Base-by-base conservation (phyloP, 2,329 filamentous ascomycete species). In the Fusarium paranaense region DNA sequence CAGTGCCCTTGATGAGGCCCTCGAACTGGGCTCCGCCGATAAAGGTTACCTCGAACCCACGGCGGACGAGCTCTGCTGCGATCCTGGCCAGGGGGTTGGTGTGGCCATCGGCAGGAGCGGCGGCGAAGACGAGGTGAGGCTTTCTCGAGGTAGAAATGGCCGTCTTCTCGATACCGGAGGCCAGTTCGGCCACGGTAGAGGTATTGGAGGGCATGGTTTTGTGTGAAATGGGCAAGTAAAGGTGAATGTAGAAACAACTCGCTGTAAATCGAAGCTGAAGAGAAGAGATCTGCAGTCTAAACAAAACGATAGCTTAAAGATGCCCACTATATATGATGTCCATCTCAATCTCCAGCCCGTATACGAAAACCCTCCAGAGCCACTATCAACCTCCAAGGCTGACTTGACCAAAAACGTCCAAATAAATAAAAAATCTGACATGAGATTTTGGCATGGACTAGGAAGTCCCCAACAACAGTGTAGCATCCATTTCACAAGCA, bases 41-140 rank as follows among this genome's bases (percentile, higher is more conserved):
- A 71, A 86, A 84, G 3, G 82, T 85, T 4, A 86, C 78, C 10
- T 82, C 78, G 65, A 85, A 87, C 5, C 85, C 86, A 7, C 81
- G 77, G 13, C 76, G 71, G 14, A 84, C 73, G 11, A 87, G 78
- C 27, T 83, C 78, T 6, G 76, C 76, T 1, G 82, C 82, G n/a
- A 86, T 79, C 30, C 78, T 78, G 2, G 81, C 40, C 0, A 82
- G 62, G 1, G 80, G 80, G 20, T 72, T 62, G 4, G 76, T 80
- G 71, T 84, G 82, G 25, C 82, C 82, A 2, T 81, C 66, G 9
- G 71, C 75, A 2, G 79, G 73, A 13, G 77, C 74, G 5, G 80
- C 76, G 1, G 74, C 67, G 38, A 80, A 78, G 14, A 83, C 61
- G 5, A 83, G 69, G 56, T 80, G 69, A 4, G 82, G 81, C 40